Evolutionary conservation across 2,329 filamentous ascomycete genomes (phyloP).

Genomic region (Trichoderma hamatum): DNA sequence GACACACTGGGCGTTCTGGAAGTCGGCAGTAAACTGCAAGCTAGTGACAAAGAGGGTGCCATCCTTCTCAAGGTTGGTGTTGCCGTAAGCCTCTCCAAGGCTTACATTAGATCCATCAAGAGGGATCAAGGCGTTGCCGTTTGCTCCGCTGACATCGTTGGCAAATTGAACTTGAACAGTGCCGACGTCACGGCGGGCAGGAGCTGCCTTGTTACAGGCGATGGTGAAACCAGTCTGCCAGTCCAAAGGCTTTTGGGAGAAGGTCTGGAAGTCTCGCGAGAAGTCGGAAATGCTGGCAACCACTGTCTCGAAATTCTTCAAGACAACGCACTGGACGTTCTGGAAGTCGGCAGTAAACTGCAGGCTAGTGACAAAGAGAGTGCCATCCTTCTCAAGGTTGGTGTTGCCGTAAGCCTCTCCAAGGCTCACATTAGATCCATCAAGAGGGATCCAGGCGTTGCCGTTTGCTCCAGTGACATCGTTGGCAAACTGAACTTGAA

Average conservation of each 20-base stretch:
- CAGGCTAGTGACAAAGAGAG: neutral
- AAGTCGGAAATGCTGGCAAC: neutral
- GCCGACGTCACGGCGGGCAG: no score
- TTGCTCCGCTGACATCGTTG: slow-evolving; percentile 21
- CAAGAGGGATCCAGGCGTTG: slow-evolving; percentile 12
- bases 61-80: neutral
- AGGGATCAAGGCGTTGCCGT: slow-evolving; percentile 17
- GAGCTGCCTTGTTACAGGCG: neutral
- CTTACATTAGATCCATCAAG: neutral
- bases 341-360: neutral
- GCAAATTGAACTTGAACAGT: slow-evolving; percentile 21
- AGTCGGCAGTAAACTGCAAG: neutral
- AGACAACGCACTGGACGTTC: neutral
- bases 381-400: neutral
- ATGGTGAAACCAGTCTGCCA: slow-evolving; percentile 2
- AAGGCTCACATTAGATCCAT: neutral
- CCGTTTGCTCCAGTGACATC: slow-evolving; percentile 20
- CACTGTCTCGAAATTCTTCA: neutral
- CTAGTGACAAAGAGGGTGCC: slow-evolving; percentile 1
- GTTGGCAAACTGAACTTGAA: slow-evolving; percentile 20
- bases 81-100: neutral
- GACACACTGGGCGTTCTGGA: neutral
- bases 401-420: neutral
- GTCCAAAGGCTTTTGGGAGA: neutral
- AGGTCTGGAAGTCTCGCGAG: neutral